Conservation (phyloP, 2,329 filamentous ascomycete genomes). For the Clonostachys rhizophaga region DNA sequence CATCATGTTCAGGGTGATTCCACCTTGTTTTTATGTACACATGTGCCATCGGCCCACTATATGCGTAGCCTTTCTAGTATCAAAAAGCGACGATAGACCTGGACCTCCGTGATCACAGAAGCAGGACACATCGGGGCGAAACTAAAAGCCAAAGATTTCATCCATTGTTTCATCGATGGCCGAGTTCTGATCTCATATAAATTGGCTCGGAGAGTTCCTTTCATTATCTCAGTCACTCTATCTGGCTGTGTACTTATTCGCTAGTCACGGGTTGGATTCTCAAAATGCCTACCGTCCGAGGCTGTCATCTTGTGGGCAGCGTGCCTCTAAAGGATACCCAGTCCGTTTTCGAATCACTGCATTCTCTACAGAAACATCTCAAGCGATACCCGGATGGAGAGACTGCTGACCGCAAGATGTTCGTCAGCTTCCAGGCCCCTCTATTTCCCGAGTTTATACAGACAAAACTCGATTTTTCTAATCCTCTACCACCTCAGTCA, state of each 20-base stretch:
- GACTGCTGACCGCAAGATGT: background rate
- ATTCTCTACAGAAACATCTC: background rate
- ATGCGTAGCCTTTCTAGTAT: no score
- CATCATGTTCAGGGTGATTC: no score
- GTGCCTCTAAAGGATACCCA: background rate
- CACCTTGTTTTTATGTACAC: no score
- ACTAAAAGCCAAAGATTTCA: no score
- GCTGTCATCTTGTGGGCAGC: background rate
- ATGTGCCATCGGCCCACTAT: no score
- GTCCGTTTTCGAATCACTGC: background rate
- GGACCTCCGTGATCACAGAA: no score
- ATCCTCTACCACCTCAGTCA: background rate
- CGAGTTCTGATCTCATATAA: no score
- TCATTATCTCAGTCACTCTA: background rate
- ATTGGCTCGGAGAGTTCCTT: no score
- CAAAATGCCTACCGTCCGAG: background rate
- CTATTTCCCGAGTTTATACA: background rate
- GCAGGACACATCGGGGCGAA: no score
- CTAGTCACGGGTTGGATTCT: background rate
- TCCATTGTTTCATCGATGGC: no score
- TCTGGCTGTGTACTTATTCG: background rate
- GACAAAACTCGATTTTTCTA: background rate
- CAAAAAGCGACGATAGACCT: no score
- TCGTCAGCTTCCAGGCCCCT: background rate
- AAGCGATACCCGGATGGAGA: background rate